A percentile compares a stretch with the other conserved stretches of the same genome.
phyloP scores from a whole-genome alignment of 306 rosid genomes.

The Astragalus glycyphyllos region DNA sequence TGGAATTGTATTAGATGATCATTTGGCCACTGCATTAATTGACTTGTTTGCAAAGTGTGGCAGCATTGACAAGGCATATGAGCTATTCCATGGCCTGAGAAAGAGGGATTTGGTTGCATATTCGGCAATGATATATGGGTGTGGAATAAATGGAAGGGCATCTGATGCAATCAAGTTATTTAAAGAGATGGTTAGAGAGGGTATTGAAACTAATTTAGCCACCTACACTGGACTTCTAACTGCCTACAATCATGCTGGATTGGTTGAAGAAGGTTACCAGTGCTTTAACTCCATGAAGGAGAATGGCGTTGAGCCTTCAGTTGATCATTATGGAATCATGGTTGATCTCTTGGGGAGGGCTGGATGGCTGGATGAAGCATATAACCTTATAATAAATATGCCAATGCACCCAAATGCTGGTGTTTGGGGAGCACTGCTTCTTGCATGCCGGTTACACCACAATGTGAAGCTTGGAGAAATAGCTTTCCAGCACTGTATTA shows the following conservation, averaged over 20 bases:
- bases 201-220: conserved; percentile 59
- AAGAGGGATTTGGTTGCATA: conserved; percentile 74
- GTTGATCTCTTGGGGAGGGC: conserved; percentile 78
- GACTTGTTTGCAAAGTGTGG: conserved; percentile 82
- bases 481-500: conserved; percentile 66
- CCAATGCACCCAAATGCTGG: conserved; percentile 64
- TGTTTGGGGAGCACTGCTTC: conserved; percentile 81
- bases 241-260: conserved; percentile 74
- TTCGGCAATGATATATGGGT: conserved; percentile 86
- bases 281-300: conserved; percentile 68
- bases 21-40: conserved; percentile 72
- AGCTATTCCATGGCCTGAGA: conserved; percentile 60
- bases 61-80: conserved; percentile 63
- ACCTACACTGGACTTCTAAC: conserved; percentile 71
- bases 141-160: conserved; percentile 72
- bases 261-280: conserved; percentile 73
- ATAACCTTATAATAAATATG: conserved; percentile 64
- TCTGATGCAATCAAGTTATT: conserved; percentile 62
- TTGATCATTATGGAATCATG: conserved; percentile 72
- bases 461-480: conserved; percentile 67
- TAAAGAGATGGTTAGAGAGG: conserved; percentile 61
- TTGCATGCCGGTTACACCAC: conserved; percentile 62
- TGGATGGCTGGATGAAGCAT: conserved; percentile 66
- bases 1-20: conserved; percentile 74
- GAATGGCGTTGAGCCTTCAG: conserved; percentile 56